phyloP scores from a whole-genome alignment of 306 rosid genomes.

The Fagus crenata region DNA sequence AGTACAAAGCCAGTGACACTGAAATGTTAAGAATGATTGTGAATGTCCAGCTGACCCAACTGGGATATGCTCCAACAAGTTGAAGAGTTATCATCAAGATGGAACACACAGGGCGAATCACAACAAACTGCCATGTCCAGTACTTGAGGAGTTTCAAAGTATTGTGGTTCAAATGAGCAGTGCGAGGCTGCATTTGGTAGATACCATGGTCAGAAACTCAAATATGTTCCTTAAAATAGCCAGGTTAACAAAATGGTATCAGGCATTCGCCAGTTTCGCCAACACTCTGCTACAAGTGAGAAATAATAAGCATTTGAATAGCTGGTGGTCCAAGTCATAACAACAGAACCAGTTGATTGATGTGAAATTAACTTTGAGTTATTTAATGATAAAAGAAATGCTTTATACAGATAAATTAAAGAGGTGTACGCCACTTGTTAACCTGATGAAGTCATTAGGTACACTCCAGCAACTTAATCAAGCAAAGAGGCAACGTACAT shows the following conservation, averaged over 20 bases:
- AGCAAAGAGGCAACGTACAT: too few relatives aligned
- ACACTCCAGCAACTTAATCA: too few relatives aligned
- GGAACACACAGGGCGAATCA: conserved; percentile 84
- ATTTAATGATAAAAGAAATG: too few relatives aligned
- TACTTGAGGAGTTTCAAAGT: conserved; percentile 75
- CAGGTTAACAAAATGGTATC: neutral
- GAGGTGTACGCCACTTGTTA: too few relatives aligned
- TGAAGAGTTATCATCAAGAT: conserved; percentile 75
- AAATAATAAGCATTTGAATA: conserved; percentile 1
- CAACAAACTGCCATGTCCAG: conserved; percentile 98
- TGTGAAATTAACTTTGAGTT: too few relatives aligned
- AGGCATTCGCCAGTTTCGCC: neutral
- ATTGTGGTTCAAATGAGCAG: conserved; percentile 40
- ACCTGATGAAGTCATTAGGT: too few relatives aligned
- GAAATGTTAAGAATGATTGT: conserved; percentile 82
- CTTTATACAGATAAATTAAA: too few relatives aligned
- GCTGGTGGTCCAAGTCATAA: neutral
- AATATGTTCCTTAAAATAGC: neutral
- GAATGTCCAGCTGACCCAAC: conserved; percentile 93
- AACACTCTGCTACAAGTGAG: neutral
- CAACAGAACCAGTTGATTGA: too few relatives aligned
- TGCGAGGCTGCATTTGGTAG: conserved; percentile 65
- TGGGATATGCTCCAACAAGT: conserved; percentile 63
- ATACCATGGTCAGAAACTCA: neutral
- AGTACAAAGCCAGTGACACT: conserved; percentile 85